A percentile compares a stretch with the other conserved stretches of the same genome.
Evolutionary conservation across 2,329 filamentous ascomycete genomes (phyloP).

Genomic region (Teratosphaeria viscida): DNA sequence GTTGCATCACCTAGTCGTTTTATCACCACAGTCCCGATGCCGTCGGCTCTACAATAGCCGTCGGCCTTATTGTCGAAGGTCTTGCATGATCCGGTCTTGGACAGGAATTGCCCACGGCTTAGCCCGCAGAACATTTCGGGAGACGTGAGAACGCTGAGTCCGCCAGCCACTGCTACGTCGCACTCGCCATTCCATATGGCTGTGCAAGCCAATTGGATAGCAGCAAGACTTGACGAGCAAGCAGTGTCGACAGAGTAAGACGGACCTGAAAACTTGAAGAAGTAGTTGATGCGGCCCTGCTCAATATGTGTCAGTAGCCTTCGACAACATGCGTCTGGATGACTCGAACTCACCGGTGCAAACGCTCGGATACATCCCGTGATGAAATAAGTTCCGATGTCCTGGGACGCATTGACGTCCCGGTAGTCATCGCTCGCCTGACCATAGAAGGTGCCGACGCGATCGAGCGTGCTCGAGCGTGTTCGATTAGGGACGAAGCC

Average conservation of each 20-base stretch:
- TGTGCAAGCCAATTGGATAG: conserved; percentile 15
- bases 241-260: conserved; percentile 21
- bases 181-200: conserved; percentile 20
- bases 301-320: background rate
- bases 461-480: conserved; percentile 15
- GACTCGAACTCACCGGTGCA: conserved; percentile 10
- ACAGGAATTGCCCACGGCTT: conserved; percentile 8
- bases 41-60: conserved; percentile 21
- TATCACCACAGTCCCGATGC: conserved; percentile 15
- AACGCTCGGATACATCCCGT: conserved; percentile 19
- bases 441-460: conserved; percentile 28
- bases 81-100: conserved; percentile 5
- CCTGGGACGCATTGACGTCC: conserved; percentile 18
- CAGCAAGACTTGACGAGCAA: conserved; percentile 18
- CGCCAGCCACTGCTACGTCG: conserved; percentile 22
- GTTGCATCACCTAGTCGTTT: conserved; percentile 23
- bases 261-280: conserved; percentile 18
- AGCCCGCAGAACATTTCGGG: conserved; percentile 7
- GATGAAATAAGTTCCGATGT: conserved; percentile 18
- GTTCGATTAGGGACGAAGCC: conserved; percentile 19
- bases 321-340: background rate
- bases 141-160: conserved; percentile 20
- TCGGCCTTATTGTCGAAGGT: conserved; percentile 13
- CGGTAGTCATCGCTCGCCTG: conserved; percentile 24
- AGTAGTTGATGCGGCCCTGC: conserved; percentile 10